Base-by-base conservation (phyloP, 1,284 basidiomycete species). In the Anthracocystis walkeri region DNA sequence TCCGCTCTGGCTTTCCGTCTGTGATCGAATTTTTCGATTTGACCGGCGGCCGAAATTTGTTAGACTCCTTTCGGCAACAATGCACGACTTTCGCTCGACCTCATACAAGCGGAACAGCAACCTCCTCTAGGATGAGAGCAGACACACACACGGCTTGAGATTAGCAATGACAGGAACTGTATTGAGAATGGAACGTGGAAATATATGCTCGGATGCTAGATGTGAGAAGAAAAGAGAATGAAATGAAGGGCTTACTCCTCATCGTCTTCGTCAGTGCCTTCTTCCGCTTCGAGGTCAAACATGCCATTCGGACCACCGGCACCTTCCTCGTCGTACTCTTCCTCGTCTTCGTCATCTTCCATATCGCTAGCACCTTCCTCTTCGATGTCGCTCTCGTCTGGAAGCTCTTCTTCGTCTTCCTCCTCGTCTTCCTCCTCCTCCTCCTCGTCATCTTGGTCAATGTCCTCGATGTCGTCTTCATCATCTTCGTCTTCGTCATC, bases 271-370 rank as follows among this genome's bases (percentile, higher is more conserved):
- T 74, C 69, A 29, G 66, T 68, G 46, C 75, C 66, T 52, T 79
- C 75, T 49, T 78, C 75, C 42, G 70, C 67, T 58, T 75, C 70
- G 42, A 75, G 65, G 56, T 77, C 75, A 33, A 75, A 70, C 70
- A 73, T 74, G 54, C 71, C 64, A 48, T 74, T 77, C 40, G 75
- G 60, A 0, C 63, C 64, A 38, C 58, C 71, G 16, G 64, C 75
- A 3, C 65, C 69, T 53, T 73, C 69, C 56, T 70, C 72, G n/a
- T 68, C 65, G 53, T 76, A 67, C 41, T 76, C 74, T n/a, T 76
- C 74, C 48, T 76, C 73, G n/a, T 76, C 74, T 4, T 75, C 69
- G 33, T 75, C 72, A 21, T 69, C 72, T 31, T 73, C 70, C 62
- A 69, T 65, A 29, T 77, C 70, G 57, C 66, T 71, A 10, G 64